Conservation (phyloP, 1,284 basidiomycete genomes). For the Sanghuangporus weigelae region DNA sequence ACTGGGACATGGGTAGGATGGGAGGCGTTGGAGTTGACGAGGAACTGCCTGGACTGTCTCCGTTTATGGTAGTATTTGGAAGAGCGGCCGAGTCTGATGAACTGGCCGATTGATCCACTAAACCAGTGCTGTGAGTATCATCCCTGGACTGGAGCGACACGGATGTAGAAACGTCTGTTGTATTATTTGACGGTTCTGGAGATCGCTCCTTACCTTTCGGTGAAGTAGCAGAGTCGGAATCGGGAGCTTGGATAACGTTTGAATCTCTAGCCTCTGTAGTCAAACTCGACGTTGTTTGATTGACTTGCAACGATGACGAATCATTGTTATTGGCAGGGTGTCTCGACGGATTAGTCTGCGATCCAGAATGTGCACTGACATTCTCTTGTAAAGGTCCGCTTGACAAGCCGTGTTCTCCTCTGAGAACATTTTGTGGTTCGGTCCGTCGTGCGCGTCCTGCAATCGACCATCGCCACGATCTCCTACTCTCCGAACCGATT, state of each 20-base stretch:
- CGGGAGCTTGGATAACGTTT: neutral
- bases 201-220: neutral
- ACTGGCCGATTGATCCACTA: neutral
- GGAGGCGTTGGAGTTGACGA: conserved; percentile 10
- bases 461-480: neutral
- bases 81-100: neutral
- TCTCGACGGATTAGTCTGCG: neutral
- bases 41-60: neutral
- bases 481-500: neutral
- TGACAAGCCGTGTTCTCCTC: conserved; percentile 1
- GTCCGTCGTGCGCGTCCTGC: neutral
- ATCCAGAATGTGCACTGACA: neutral
- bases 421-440: conserved; percentile 26
- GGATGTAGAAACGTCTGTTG: neutral
- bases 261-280: neutral
- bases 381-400: neutral
- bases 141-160: neutral
- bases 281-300: neutral
- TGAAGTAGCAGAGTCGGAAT: neutral
- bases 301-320: neutral
- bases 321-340: neutral
- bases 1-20: conserved; percentile 13
- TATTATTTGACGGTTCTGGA: neutral
- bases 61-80: neutral
- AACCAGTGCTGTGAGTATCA: too few species aligned